Base-by-base conservation (phyloP, 1,139 yeast species). In the Yamadazyma buinensis region DNA sequence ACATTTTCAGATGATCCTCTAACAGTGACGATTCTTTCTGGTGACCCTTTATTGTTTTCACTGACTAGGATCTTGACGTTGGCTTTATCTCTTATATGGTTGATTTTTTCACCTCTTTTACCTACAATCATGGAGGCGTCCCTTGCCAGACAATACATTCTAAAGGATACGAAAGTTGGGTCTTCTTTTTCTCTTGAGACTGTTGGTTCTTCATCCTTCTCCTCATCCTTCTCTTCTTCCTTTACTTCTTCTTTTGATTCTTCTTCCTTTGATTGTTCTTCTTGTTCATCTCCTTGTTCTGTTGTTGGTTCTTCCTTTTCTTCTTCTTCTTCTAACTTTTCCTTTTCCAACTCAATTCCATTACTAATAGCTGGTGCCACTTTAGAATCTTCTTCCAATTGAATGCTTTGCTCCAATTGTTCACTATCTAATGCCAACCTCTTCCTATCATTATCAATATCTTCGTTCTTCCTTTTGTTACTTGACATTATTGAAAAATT, bases 61-160 rank as follows among this genome's bases (percentile, higher is more conserved):
- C 87, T 79, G n/a, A 85, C 86, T 49, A 80, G 79, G 34, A 86
- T 72, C 41, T 84, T 68, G 9, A 86, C 84, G 37, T 69, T 69
- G 5, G 94, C 80, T 37, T 69, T 67, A 20, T 75, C 81, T 43
- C 88, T 77, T 32, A 86, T 71, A 42, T 72, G 80, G 33, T 75
- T 72, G 38, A 85, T 84, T 13, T 72, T 75, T 38, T 80, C 85
- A 10, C 95, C 95, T 37, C 80, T 81, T 46, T 80, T 81, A 1
- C 95, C 95, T 18, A 85, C 92, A 28, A 84, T 68, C 15, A 74
- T 56, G 7, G 84, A 78, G 1, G 95, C 94, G 50, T 85, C 92
- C 45, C 78, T 80, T n/a, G 82, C 83, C 3, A 79, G 73, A 44
- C 90, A 83, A 37, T 80, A 70, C 84, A 85, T 80, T 44, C 95